Evolutionary conservation across 257 asterid species (phyloP), one percentile per base, ranked within the genome.

Genomic region (Anisodus acutangulus): DNA sequence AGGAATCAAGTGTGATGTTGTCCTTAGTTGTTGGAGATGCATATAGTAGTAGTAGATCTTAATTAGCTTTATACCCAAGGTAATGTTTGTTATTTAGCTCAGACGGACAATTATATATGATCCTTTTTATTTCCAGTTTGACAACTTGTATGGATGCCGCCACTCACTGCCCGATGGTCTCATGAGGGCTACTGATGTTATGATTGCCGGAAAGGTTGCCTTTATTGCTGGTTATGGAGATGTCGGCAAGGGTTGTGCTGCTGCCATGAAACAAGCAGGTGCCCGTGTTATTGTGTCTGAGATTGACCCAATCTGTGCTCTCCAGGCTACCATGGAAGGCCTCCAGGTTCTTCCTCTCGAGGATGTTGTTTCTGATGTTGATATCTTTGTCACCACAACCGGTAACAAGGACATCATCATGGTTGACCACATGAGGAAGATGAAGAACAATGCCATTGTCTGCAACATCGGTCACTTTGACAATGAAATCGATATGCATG

Each of bases 401-500:
- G 95, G 95, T 26, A 91, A 91, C 95, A 91, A 90, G 87, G 93
- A 90, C 89, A 91, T 90, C 84, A 87, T 90, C 71, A 90, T 91
- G 95, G 89, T 91, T 8, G 84, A 85, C 63, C 89, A 90, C 91
- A 91, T 90, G 95, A 89, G 76, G 80, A 91, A 88, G 89, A 91
- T 91, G 95, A 91, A 91, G 81, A 90, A 90, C 87, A 90, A 90
- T 22, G 95, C 95, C 58, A 89, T 91, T 8, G 95, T 91, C n/a
- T 91, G 95, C 90, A 91, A 90, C 92, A 91, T 91, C 62, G 95
- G 95, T 2, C 95, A 91, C 89, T 91, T 91, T 35, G 93, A 91
- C 88, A 90, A 90, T 1, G 95, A 91, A 82, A 90, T 91, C 3
- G 95, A 91, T 80, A 89, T 91, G 93, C 90, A 54, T 0, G 95